Conservation (phyloP, 2,329 filamentous ascomycete species). For the Drechmeria coniospora region DNA sequence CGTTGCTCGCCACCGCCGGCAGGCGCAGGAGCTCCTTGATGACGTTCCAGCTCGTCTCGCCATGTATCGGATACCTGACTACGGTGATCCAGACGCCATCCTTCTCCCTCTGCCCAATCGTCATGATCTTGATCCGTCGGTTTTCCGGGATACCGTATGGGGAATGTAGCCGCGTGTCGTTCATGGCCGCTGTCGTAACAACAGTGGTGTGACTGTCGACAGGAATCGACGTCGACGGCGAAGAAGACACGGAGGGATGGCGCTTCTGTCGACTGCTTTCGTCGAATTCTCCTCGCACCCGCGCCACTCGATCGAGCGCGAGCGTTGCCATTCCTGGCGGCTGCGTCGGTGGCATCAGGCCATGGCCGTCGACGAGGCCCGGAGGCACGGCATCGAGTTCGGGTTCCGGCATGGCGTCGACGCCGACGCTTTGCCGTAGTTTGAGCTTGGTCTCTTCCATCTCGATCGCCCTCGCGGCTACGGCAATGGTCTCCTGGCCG, state of each 20-base stretch:
- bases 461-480: constrained; percentile 19
- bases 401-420: background rate
- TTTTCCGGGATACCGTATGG: constrained; percentile 14
- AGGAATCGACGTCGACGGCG: background rate
- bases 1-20: no score
- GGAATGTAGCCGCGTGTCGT: constrained; percentile 5
- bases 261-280: no score
- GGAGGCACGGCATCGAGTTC: background rate
- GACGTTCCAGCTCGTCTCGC: constrained; percentile 13
- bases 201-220: background rate
- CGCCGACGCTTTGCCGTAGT: background rate
- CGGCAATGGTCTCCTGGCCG: constrained; percentile 13
- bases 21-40: constrained; percentile 12
- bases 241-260: no score
- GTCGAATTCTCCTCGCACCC: no score
- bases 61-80: constrained; percentile 12
- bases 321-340: no score
- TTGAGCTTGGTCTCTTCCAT: constrained; percentile 15
- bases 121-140: constrained; percentile 14
- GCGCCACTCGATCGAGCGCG: no score
- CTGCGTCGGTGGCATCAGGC: no score
- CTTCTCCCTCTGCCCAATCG: constrained; percentile 12
- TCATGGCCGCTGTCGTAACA: constrained; percentile 1
- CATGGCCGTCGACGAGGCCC: background rate
- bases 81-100: constrained; percentile 14